phyloP scores from a whole-genome alignment of 352 stramenopile genomes.

The Globisporangium barbulae region DNA sequence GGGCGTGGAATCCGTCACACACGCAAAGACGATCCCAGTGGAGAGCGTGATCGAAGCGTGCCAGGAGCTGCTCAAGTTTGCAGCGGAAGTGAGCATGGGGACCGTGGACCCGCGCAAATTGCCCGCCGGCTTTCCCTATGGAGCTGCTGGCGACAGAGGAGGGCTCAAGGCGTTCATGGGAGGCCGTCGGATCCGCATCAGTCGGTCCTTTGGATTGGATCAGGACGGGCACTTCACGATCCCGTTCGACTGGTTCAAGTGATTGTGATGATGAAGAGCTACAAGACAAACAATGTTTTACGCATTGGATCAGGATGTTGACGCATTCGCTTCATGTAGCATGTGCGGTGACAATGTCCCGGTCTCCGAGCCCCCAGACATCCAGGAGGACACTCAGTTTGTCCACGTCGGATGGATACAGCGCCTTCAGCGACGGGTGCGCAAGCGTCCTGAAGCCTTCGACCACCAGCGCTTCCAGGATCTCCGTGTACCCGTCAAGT shows the following conservation, averaged over 20 bases:
- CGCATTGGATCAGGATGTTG: too few species aligned
- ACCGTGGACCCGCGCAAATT: constrained; percentile 10
- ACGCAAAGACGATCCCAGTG: constrained; percentile 31
- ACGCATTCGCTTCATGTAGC: background rate
- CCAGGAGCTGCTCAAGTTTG: constrained; percentile 30
- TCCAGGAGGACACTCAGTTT: constrained; percentile 21
- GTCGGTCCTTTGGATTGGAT: constrained; percentile 32
- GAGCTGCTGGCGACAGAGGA: constrained; percentile 7
- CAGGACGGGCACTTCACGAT: constrained; percentile 44
- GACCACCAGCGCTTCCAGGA: constrained; percentile 10
- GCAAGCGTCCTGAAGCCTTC: constrained; percentile 22
- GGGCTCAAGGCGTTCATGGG: constrained; percentile 20
- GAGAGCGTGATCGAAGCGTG: constrained; percentile 29
- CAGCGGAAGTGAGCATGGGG: constrained; percentile 22
- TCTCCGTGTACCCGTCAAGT: background rate
- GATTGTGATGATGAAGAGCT: background rate
- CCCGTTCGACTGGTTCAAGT: constrained; percentile 36
- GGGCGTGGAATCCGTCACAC: constrained; percentile 30
- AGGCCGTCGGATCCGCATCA: constrained; percentile 30
- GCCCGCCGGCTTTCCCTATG: constrained; percentile 15
- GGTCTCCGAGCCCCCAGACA: constrained; percentile 27
- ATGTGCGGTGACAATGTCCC: constrained; percentile 8
- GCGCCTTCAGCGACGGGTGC: constrained; percentile 13
- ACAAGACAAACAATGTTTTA: background rate
- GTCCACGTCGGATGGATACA: constrained; percentile 20